phyloP scores from a whole-genome alignment of 2,329 filamentous ascomycete species.

The Canariomyces notabilis region DNA sequence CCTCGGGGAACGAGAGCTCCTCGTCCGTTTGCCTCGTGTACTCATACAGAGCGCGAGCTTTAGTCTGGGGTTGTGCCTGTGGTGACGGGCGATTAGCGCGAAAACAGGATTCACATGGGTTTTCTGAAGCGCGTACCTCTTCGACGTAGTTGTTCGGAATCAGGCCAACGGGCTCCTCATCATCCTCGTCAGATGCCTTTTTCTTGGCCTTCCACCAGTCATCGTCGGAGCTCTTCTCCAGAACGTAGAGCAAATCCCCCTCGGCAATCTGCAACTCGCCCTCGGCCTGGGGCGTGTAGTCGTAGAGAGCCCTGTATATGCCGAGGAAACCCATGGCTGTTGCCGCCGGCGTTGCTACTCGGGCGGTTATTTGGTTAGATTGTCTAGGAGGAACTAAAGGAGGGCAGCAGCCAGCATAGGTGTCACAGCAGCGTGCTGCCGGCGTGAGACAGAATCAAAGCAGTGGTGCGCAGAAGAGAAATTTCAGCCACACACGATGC shows the following conservation, averaged over 20 bases:
- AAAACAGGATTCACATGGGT: background rate
- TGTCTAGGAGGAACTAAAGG: background rate
- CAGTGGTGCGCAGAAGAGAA: background rate
- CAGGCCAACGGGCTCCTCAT: slow-evolving; percentile 84
- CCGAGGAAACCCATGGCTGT: slow-evolving; percentile 80
- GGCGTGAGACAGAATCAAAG: background rate
- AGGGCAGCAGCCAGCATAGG: background rate
- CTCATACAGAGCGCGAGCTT: slow-evolving; percentile 93
- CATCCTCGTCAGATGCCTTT: slow-evolving; percentile 74
- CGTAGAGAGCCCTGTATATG: slow-evolving; percentile 85
- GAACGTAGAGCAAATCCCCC: slow-evolving; percentile 81
- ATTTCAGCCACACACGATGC: background rate
- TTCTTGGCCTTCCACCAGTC: slow-evolving; percentile 98
- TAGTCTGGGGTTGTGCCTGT: slow-evolving; percentile 54
- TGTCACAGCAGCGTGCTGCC: background rate
- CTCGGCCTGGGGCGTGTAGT: slow-evolving; percentile 82
- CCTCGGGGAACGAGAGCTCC: slow-evolving; percentile 92
- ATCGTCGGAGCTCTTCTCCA: slow-evolving; percentile 73
- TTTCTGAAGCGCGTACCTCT: slow-evolving; percentile 54
- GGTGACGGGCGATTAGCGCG: slow-evolving; percentile 4
- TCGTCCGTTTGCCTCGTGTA: slow-evolving; percentile 97
- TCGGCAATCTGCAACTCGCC: slow-evolving; percentile 81
- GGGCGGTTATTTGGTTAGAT: slow-evolving; percentile 1
- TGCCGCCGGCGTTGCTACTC: background rate
- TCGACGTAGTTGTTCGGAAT: slow-evolving; percentile 95